Percentiles rank a stretch among this genome's conserved stretches.
phyloP scores from a whole-genome alignment of 2,329 filamentous ascomycete species.

The Bimuria novae-zelandiae region DNA sequence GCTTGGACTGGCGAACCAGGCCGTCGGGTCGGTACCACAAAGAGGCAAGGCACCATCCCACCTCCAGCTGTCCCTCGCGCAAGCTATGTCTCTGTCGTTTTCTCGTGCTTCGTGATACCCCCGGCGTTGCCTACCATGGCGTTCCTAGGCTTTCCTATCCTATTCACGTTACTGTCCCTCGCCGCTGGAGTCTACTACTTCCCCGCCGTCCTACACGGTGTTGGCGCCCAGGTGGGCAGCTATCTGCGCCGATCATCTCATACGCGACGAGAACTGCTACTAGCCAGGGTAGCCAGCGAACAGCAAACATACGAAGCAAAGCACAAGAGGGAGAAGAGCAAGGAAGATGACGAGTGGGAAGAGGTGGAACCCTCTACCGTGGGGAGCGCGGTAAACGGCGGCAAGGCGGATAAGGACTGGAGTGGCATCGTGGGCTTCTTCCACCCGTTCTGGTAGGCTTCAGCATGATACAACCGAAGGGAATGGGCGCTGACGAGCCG shows the following conservation, averaged over 20 bases:
- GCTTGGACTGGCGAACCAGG: conserved; percentile 22
- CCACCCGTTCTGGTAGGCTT: conserved; percentile 86
- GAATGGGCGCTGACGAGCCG: conserved; percentile 20
- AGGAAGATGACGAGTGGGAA: conserved; percentile 70
- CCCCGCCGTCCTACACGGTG: conserved; percentile 35
- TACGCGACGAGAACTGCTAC: conserved; percentile 39
- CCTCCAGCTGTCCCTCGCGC: conserved; percentile 20
- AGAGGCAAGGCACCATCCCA: conserved; percentile 30
- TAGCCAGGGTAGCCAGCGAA: conserved; percentile 39
- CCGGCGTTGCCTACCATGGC: conserved; percentile 29
- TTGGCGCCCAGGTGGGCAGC: conserved; percentile 34
- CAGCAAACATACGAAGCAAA: conserved; percentile 30
- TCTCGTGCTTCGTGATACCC: conserved; percentile 5
- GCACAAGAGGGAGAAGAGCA: conserved; percentile 18
- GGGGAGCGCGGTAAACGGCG: conserved; percentile 52
- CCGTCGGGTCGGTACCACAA: conserved; percentile 21
- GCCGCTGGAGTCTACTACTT: conserved; percentile 26
- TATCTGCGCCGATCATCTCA: conserved; percentile 39
- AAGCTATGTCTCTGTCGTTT: conserved; percentile 9
- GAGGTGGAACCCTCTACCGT: conserved; percentile 62
- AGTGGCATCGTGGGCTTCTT: conserved; percentile 92
- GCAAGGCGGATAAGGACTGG: conserved; percentile 65
- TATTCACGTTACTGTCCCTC: conserved; percentile 33
- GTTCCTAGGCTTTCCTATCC: conserved; percentile 20
- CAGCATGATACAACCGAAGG: not conserved